Base-by-base conservation (phyloP, 2,329 filamentous ascomycete species). In the Amphichorda felina region DNA sequence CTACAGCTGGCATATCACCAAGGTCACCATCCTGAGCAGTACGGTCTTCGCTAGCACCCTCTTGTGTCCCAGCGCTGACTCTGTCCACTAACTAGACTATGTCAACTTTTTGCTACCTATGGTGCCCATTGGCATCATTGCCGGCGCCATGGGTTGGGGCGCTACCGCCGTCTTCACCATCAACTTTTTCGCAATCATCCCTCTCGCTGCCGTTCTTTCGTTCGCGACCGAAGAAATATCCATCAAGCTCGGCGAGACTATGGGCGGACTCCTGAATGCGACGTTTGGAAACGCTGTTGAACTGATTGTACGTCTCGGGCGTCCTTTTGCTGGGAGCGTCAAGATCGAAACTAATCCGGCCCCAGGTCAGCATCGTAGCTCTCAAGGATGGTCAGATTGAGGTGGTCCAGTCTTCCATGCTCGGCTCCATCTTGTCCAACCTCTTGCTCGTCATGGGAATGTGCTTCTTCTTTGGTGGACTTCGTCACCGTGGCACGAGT, bases 331-430 rank as follows among this genome's bases (percentile, higher is more conserved):
- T 9, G 9, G 9, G 8, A 29, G 15, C 16, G 25, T 4, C n/a
- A 19, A n/a, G n/a, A n/a, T n/a, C n/a, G n/a, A n/a, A 27, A 36
- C 43, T 44, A 42, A 50, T 34, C 27, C 5, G 1, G 10, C n/a
- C 8, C 14, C 51, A 89, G 83, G 84, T 94, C 53, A 94, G 85
- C 55, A 89, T 96, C 47, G 82, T 96, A 43, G 91, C 91, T 14
- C 71, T 98, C 31, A 75, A 68, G 45, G 77, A 91, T 47, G 76
- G 78, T 43, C 82, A 96, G 61, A 93, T 95, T 52, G 79, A 89
- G 49, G 88, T 96, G 44, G 89, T 96, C n/a, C 91, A 96, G 62
- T 82, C 89, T 15, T 94, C 86, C 43, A 96, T 96, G 88, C 77
- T 96, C 24, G 89, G 91, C 33, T 93, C 84, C 50, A 94, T 96